Base-by-base conservation (phyloP, 2,329 filamentous ascomycete species). In the Onygena corvina region DNA sequence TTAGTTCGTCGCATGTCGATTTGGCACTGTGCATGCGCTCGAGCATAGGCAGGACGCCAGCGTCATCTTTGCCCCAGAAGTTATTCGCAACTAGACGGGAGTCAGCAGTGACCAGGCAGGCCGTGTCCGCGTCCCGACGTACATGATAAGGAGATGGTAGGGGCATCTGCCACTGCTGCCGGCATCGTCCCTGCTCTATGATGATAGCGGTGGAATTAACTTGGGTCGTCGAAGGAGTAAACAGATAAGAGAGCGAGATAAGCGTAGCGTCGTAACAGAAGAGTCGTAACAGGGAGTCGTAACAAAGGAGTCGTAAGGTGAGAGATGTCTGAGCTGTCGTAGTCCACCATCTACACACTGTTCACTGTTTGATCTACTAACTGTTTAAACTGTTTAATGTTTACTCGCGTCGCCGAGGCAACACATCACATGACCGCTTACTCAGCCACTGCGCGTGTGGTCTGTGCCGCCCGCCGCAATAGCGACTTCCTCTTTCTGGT, bases 31-130 rank as follows among this genome's bases (percentile, higher is more conserved):
- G 83, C 87, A 98, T 94, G 62, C 92, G 90, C 66, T 90, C 86
- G 25, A 98, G 76, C 61, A 98, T 79, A 51, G 92, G 93, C 40
- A 76, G 76, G 61, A 98, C 89, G 64, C 92, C 93, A 47, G 90
- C 92, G 74, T 98, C 92, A 66, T 96, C 90, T 74, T 94, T 96
- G 56, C 92, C 92, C 92, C 92, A 98, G 69, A 98, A 98, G 67
- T 98, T 98, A 72, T 98, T 98, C 61, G 92, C 90, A 72, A 98
- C 67, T 89, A 89, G 57, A 46, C 23, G 21, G 29, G 20, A 3
- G 20, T 46, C 12, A 46, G 44, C 29, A 31, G 12, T 2, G 16
- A 23, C 27, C 21, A 9, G 16, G 40, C 23, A 16, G 25, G 6
- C n/a, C n/a, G 14, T 9, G 20, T 14, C 5, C 5, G 46, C 7